These are phyloP conservation scores for Pythium diclinum DNA, from an alignment of 352 stramenopile genomes.

Conservation along the genomic window DNA sequence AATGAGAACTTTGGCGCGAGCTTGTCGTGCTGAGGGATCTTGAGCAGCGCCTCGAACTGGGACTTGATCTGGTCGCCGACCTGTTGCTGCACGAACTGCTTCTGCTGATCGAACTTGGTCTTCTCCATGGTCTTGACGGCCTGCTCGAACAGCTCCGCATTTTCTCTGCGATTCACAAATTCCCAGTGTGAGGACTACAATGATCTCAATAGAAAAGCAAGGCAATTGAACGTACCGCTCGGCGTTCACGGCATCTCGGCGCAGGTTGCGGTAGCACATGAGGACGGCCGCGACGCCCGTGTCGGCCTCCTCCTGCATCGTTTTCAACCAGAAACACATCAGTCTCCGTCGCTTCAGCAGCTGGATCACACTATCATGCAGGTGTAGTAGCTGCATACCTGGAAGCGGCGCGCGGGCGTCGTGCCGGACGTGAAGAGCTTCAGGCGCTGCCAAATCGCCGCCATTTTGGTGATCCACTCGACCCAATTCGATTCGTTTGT, in stretches of 20 bases:
- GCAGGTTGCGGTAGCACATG: constrained; percentile 72
- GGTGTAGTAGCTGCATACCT: constrained; percentile 33
- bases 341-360: background rate
- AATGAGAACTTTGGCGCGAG: constrained; percentile 47
- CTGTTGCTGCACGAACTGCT: constrained; percentile 63
- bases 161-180: constrained; percentile 36
- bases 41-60: constrained; percentile 63
- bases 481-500: background rate
- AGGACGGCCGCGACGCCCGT: constrained; percentile 75
- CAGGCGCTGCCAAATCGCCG: constrained; percentile 62
- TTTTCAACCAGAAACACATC: background rate
- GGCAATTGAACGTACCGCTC: constrained; percentile 34
- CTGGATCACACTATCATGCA: background rate
- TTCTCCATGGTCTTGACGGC: constrained; percentile 64
- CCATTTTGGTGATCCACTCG: constrained; percentile 37
- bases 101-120: constrained; percentile 83
- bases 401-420: constrained; percentile 76
- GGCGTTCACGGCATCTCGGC: constrained; percentile 40
- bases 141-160: constrained; percentile 70
- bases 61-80: constrained; percentile 53
- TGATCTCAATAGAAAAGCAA: background rate
- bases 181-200: background rate
- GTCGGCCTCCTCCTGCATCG: constrained; percentile 70
- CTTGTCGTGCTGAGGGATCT: constrained; percentile 41
- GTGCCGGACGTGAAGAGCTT: constrained; percentile 78